Evolutionary conservation across 2,329 filamentous ascomycete genomes (phyloP), one percentile per base, ranked within the genome.

Genomic region (Aspergillus ibericus): DNA sequence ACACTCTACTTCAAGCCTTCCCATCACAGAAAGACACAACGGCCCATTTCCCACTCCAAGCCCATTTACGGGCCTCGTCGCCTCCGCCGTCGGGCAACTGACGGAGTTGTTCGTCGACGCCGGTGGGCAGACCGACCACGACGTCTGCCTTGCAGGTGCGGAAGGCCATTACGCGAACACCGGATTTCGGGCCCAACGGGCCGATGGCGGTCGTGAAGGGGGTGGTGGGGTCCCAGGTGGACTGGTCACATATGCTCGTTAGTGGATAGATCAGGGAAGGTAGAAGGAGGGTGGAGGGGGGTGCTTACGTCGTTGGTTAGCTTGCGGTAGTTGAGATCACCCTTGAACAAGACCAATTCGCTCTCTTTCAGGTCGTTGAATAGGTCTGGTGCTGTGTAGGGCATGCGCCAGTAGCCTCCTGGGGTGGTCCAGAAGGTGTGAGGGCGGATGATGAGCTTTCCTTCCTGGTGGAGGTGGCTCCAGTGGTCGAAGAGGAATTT

Each of bases 101-200:
- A 65, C 83, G 86, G 54, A 98, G 80, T 72, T 88, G 85, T 78
- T 97, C 92, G 70, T 99, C 95, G 72, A 89, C 85, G 6, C 93
- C 93, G 8, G 86, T 75, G 13, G 87, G 83, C n/a, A 99, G 81
- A 0, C 92, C 93, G 25, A 97, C 95, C 0, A 98, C 92, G 7
- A 96, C 91, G 72, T 99, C 95, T 0, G 93, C 93, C 79, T 99
- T 99, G 82, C 93, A 97, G 0, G 95, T 99, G 58, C 95, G 85
- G 62, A 99, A 82, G 0, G 95, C 90, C 27, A 99, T 82, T 3
- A 93, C 84, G 60, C 96, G 92, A 57, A 98, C 76, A 1, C 92
- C 92, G 0, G 92, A 96, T 0, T 85, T 85, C 0, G 86, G 86
- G 0, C 93, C 93, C 53, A 99, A 79, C 0, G 92, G 91, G 0